phyloP scores from a whole-genome alignment of 1,284 basidiomycete species.

The Irpex rosettiformis region DNA sequence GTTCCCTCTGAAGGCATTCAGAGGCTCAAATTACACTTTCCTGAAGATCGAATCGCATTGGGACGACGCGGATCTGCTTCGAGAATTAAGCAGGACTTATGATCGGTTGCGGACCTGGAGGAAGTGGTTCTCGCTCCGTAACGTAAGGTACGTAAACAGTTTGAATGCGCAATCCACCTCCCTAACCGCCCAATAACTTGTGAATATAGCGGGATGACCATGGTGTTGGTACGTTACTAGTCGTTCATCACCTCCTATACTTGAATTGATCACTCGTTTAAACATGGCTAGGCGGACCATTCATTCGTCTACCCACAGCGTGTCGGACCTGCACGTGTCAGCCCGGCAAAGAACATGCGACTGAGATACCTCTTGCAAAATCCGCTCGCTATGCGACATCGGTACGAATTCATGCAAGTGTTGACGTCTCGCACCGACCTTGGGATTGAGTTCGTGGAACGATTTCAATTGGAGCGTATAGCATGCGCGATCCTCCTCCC shows the following conservation, averaged over 20 bases:
- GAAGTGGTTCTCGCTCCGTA: conserved; percentile 17
- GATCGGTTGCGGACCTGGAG: conserved; percentile 14
- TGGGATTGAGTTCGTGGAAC: conserved; percentile 23
- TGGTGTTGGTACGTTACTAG: conserved; percentile 9
- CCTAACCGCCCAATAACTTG: not conserved
- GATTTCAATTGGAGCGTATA: conserved; percentile 16
- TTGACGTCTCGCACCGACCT: conserved; percentile 14
- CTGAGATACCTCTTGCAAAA: conserved; percentile 18
- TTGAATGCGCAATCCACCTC: too few relatives aligned
- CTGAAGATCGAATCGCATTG: conserved; percentile 14
- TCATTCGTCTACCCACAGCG: conserved; percentile 20
- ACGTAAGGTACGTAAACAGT: conserved; percentile 14
- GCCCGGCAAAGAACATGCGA: conserved; percentile 18
- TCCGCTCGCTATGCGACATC: conserved; percentile 16
- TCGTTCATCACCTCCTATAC: not conserved
- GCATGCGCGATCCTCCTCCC: conserved; percentile 12
- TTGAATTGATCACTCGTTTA: not conserved
- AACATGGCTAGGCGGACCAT: conserved; percentile 9
- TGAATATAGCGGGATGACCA: conserved; percentile 7
- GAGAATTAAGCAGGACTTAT: conserved; percentile 16
- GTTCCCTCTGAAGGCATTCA: conserved; percentile 18
- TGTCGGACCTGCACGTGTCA: conserved; percentile 16
- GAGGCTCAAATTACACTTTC: conserved; percentile 10
- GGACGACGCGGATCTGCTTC: conserved; percentile 20
- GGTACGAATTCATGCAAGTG: conserved; percentile 17